Evolutionary conservation across 306 rosid species (phyloP).

Genomic region (Carpinus fangiana): DNA sequence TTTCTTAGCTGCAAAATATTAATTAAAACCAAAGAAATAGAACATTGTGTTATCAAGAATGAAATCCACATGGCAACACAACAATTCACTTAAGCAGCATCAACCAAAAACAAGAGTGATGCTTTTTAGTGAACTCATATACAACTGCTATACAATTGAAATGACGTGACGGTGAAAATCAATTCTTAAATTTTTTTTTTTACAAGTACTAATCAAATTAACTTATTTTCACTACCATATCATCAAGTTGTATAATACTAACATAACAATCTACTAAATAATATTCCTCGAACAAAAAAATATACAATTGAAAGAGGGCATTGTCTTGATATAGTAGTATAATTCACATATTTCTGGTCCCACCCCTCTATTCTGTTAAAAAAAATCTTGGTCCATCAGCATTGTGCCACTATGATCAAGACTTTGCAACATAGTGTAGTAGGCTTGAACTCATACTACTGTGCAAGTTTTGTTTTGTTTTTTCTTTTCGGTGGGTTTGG

Average conservation of each 20-base stretch:
- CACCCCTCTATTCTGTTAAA: not conserved
- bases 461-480: not conserved
- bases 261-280: no score
- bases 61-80: not conserved
- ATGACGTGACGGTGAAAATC: no score
- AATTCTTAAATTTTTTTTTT: no score
- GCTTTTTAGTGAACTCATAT: no score
- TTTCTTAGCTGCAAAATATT: constrained; percentile 52
- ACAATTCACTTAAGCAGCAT: constrained; percentile 13
- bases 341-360: not conserved
- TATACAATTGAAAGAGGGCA: not conserved
- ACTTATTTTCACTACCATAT: no score
- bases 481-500: not conserved
- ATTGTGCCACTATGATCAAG: not conserved
- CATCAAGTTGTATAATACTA: no score
- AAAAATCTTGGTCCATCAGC: not conserved
- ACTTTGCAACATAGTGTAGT: not conserved
- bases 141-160: no score
- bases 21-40: not conserved
- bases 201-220: no score
- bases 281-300: not conserved
- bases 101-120: constrained; percentile 13
- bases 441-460: not conserved
- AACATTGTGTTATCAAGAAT: not conserved
- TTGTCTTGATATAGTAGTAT: not conserved